These are phyloP conservation scores for Helenozyma rhizophorensis DNA, from an alignment of 805 yeast genomes.

Conservation along the genomic window DNA sequence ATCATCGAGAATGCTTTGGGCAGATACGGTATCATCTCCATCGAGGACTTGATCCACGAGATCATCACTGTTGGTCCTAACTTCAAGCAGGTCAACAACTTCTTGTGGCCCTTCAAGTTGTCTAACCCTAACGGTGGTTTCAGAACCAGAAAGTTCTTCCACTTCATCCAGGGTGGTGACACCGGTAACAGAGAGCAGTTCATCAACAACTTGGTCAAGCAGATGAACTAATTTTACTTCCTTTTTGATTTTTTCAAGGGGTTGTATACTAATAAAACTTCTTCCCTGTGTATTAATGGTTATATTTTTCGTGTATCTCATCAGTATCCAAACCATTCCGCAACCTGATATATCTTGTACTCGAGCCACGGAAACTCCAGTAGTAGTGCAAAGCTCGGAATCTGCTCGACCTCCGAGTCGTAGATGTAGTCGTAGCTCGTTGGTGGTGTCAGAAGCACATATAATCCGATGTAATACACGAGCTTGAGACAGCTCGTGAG, in stretches of 20 bases:
- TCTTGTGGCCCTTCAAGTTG: constrained; percentile 96
- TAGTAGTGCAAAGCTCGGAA: constrained; percentile 9
- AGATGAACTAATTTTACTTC: constrained; percentile 67
- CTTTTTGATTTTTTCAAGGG: constrained; percentile 4
- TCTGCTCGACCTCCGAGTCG: constrained; percentile 2
- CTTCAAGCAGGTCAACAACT: constrained; percentile 98
- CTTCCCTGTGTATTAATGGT: constrained; percentile 3
- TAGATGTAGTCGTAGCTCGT: constrained; percentile 1
- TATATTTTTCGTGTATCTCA: not conserved
- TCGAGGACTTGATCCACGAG: constrained; percentile 95
- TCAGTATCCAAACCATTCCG: constrained; percentile 9
- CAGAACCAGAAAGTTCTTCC: constrained; percentile 97
- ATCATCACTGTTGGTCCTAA: constrained; percentile 95
- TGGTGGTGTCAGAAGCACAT: constrained; percentile 1
- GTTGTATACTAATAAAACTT: constrained; percentile 11
- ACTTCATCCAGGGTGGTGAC: constrained; percentile 97
- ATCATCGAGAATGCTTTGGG: constrained; percentile 86
- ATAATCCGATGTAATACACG: constrained; percentile 5
- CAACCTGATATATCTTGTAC: constrained; percentile 9
- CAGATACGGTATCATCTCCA: constrained; percentile 85
- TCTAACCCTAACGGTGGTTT: constrained; percentile 97
- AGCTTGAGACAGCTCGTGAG: constrained; percentile 6
- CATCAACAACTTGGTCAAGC: constrained; percentile 91
- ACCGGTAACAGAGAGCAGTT: constrained; percentile 96
- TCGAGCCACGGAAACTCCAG: constrained; percentile 14